These are phyloP conservation scores for Limonomyces culmigenus DNA, from an alignment of 1,284 basidiomycete species.

Conservation along the genomic window DNA sequence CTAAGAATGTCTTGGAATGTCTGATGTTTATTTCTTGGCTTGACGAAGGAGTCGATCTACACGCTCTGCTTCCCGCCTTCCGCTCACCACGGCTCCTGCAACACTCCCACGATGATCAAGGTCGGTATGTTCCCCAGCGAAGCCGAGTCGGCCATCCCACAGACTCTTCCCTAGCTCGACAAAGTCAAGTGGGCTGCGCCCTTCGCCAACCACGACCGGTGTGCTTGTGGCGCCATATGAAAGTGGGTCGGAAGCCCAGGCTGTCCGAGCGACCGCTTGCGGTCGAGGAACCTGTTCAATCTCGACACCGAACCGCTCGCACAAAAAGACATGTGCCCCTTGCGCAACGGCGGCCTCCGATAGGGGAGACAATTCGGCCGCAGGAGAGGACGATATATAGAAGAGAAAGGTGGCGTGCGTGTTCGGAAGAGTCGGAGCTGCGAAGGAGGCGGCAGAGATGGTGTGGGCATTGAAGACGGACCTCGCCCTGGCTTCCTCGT, in stretches of 20 bases:
- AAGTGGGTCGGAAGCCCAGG: slow-evolving; percentile 7
- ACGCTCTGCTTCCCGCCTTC: neutral
- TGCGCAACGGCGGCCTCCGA: slow-evolving; percentile 2
- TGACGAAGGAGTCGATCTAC: neutral
- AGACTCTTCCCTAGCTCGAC: neutral
- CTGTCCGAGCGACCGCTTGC: slow-evolving; percentile 1
- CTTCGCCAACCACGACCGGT: slow-evolving; percentile 5
- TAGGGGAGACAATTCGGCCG: slow-evolving; percentile 1
- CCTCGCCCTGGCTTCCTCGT: neutral
- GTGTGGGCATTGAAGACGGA: slow-evolving; percentile 4
- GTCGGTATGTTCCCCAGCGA: neutral
- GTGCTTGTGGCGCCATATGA: slow-evolving; percentile 8
- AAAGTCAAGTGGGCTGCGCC: neutral
- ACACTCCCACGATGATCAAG: neutral
- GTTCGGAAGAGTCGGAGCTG: slow-evolving; percentile 4
- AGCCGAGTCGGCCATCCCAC: neutral
- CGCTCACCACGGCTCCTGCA: neutral
- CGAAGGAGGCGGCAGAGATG: slow-evolving; percentile 5
- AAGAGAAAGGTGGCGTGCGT: slow-evolving; percentile 6
- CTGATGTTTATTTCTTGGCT: too few relatives aligned
- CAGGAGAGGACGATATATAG: slow-evolving; percentile 5
- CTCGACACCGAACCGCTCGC: slow-evolving; percentile 1
- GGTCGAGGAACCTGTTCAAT: slow-evolving; percentile 1
- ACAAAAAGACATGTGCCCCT: slow-evolving; percentile 5
- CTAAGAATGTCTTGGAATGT: too few relatives aligned